Evolutionary conservation across 495 filamentous ascomycete species (phyloP).

Genomic region (Neurospora sp.): DNA sequence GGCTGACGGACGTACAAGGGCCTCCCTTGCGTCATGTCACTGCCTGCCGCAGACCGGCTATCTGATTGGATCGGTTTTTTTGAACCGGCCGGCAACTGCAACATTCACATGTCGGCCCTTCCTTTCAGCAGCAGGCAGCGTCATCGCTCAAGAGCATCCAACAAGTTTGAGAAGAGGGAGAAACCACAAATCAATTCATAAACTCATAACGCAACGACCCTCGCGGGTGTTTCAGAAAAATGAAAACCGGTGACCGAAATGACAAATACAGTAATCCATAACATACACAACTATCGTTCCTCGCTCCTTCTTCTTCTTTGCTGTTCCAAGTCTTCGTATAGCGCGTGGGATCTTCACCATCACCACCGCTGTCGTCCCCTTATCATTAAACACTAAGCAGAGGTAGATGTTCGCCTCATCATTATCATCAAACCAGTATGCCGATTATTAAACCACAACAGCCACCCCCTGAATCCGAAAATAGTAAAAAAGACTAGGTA

Average conservation of each 20-base stretch:
- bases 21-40: not conserved
- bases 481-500: not conserved
- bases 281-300: not conserved
- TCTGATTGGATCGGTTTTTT: not conserved
- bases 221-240: not conserved
- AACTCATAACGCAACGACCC: not conserved
- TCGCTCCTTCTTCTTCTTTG: not conserved
- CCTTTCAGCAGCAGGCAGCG: not conserved
- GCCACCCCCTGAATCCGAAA: not conserved
- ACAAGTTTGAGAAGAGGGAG: not conserved
- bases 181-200: not conserved
- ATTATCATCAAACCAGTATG: not conserved
- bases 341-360: not conserved
- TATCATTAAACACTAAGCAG: not conserved
- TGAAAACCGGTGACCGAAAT: not conserved
- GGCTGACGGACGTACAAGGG: not conserved
- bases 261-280: not conserved
- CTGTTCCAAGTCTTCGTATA: not conserved
- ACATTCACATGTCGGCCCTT: not conserved
- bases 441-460: not conserved
- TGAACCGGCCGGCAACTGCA: not conserved
- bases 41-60: not conserved
- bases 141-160: not conserved
- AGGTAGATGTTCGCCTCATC: not conserved
- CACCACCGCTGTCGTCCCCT: not conserved